Base-by-base conservation (phyloP, 139 green algal species). In the Asterochloris erici region DNA sequence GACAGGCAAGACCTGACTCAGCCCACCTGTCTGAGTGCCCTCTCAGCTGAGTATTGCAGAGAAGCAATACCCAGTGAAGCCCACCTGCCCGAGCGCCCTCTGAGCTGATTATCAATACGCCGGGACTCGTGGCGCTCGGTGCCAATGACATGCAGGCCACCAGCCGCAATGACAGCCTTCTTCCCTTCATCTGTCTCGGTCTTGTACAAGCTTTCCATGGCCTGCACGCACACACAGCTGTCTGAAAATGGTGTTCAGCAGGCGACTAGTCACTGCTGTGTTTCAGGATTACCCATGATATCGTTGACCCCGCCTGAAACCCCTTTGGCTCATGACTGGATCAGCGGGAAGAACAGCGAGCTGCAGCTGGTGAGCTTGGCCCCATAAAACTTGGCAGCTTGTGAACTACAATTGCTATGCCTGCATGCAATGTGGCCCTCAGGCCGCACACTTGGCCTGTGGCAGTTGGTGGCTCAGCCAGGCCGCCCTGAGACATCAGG, bases 41-140 rank as follows among this genome's bases (percentile, higher is more conserved):
- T 27, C 70, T 29, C 70, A 76, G 23, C 70, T 76, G 38, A 6
- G 66, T 73, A 2, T 1, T 26, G 19, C 66, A 26, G 23, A 29
- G n/a, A 77, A 38, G 26, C 23, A 77, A 21, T 2, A 77, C n/a
- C 14, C 15, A 1, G 21, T 95, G 96, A 75, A 68, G 75, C 75
- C 62, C 84, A 66, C 84, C 94, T 83, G 13, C 93, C 94, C 60
- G 86, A 90, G 28, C 95, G 88, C 0, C 94, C 94, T 29, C 92
- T 89, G 78, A 98, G 89, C 94, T 99, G 97, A 90, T 99, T 99
- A 91, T 99, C 97, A 83, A 99, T 97, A 75, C 97, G 94, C 11
- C 97, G 88, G 0, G 90, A 95, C 89, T 99, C 97, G 84, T 99
- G 97, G 12, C 96, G 86, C 87, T 99, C 96, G 26, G 97, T 99